A percentile compares a stretch with the other conserved stretches of the same genome.
Evolutionary conservation across 148 eudicot species (phyloP).

Genomic region (Spergularia bocconei): DNA sequence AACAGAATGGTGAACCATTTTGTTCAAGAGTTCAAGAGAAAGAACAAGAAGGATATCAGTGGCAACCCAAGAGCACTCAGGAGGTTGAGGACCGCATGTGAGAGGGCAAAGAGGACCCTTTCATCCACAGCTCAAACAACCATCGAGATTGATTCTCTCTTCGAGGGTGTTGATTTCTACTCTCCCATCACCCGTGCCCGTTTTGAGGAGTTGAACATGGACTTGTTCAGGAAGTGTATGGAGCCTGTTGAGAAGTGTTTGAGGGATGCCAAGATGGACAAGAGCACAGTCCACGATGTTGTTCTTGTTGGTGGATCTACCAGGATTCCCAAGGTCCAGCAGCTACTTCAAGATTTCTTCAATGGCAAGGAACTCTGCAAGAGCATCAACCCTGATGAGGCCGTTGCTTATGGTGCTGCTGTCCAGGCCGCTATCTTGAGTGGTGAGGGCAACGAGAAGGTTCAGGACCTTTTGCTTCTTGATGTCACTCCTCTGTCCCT

Average conservation of each 20-base stretch:
- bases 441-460: slow-evolving; percentile 25
- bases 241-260: slow-evolving; percentile 31
- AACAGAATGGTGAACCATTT: slow-evolving; percentile 34
- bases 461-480: slow-evolving; percentile 28
- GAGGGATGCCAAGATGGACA: slow-evolving; percentile 39
- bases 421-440: slow-evolving; percentile 34
- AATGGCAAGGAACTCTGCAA: slow-evolving; percentile 37
- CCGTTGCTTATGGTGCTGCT: slow-evolving; percentile 44
- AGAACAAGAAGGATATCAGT: slow-evolving; percentile 30
- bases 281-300: slow-evolving; percentile 36
- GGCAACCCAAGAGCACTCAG: slow-evolving; percentile 29
- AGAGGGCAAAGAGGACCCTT: slow-evolving; percentile 32
- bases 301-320: slow-evolving; percentile 45
- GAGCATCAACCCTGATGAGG: slow-evolving; percentile 34
- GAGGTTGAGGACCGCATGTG: slow-evolving; percentile 27
- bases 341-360: slow-evolving; percentile 29
- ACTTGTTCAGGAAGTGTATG: slow-evolving; percentile 32
- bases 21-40: slow-evolving; percentile 34
- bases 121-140: slow-evolving; percentile 32
- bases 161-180: slow-evolving; percentile 30
- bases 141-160: slow-evolving; percentile 31
- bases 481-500: slow-evolving; percentile 31
- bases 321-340: slow-evolving; percentile 38
- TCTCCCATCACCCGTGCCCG: slow-evolving; percentile 29
- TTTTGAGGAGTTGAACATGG: slow-evolving; percentile 33